phyloP scores from a whole-genome alignment of 116 monocot genomes.

The Phalaenopsis hybrid region DNA sequence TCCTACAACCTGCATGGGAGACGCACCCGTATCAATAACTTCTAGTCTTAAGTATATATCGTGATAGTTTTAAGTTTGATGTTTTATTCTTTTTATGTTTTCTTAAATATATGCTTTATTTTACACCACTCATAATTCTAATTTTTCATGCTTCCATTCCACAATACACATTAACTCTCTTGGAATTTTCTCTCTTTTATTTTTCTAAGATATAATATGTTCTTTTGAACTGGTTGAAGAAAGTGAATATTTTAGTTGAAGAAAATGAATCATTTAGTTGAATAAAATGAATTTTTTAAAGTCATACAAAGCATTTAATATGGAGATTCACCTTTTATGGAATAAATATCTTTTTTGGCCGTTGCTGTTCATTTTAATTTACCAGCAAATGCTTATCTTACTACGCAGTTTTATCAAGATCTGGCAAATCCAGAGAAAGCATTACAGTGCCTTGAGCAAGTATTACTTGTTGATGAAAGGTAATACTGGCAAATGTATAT shows the following conservation, averaged over 20 bases:
- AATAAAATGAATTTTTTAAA: neutral
- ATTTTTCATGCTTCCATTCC: neutral
- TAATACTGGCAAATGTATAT: neutral
- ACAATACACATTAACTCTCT: neutral
- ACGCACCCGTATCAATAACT: too few relatives aligned
- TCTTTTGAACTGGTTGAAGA: neutral
- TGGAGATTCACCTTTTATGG: neutral
- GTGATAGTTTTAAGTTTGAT: neutral
- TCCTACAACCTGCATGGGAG: too few relatives aligned
- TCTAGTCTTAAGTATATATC: neutral
- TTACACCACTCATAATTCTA: neutral
- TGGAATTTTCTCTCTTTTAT: neutral
- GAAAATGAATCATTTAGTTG: too few relatives aligned
- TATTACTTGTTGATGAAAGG: slow-evolving; percentile 65
- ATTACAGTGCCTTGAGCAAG: slow-evolving; percentile 50
- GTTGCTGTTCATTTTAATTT: neutral
- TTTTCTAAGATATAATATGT: neutral
- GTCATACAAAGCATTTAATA: neutral
- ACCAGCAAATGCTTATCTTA: neutral
- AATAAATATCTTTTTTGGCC: neutral
- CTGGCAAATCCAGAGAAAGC: slow-evolving; percentile 68
- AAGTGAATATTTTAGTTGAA: too few relatives aligned
- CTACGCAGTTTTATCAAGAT: slow-evolving; percentile 75
- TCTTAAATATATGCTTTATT: neutral
- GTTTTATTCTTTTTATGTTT: neutral